Conservation (phyloP, 768 basidiomycete genomes). For the Rossbeevera mucosa region DNA sequence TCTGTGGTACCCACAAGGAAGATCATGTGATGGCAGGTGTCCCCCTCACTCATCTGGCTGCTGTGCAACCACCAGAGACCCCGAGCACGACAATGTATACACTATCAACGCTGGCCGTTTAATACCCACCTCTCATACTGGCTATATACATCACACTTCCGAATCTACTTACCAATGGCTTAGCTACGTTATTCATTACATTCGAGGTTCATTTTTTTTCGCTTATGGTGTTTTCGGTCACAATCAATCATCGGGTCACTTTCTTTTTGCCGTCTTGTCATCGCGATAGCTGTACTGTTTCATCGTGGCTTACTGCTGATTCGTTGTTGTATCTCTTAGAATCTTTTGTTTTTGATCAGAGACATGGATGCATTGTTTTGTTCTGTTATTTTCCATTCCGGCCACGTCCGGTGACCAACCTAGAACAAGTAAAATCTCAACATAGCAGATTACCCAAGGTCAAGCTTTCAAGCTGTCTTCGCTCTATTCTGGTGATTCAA, state of each 20-base stretch:
- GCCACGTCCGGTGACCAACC: background rate
- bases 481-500: constrained; percentile 21
- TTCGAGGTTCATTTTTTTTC: background rate
- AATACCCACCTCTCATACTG: constrained; percentile 21
- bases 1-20: background rate
- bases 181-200: constrained; percentile 4
- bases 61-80: background rate
- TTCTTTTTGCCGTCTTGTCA: constrained; percentile 2
- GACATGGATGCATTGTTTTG: background rate
- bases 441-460: background rate
- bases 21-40: background rate
- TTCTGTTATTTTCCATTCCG: constrained; percentile 9
- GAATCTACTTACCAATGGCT: constrained; percentile 11
- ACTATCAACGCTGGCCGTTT: constrained; percentile 27
- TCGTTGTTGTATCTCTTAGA: constrained; percentile 10
- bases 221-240: constrained; percentile 3
- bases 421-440: background rate
- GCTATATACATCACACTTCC: constrained; percentile 11
- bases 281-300: constrained; percentile 6
- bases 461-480: constrained; percentile 27
- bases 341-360: background rate
- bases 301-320: constrained; percentile 1
- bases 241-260: constrained; percentile 1
- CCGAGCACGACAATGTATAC: constrained; percentile 8
- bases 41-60: background rate